Base-by-base conservation (phyloP, 2,329 filamentous ascomycete genomes). In the Ascosphaera aggregata region DNA sequence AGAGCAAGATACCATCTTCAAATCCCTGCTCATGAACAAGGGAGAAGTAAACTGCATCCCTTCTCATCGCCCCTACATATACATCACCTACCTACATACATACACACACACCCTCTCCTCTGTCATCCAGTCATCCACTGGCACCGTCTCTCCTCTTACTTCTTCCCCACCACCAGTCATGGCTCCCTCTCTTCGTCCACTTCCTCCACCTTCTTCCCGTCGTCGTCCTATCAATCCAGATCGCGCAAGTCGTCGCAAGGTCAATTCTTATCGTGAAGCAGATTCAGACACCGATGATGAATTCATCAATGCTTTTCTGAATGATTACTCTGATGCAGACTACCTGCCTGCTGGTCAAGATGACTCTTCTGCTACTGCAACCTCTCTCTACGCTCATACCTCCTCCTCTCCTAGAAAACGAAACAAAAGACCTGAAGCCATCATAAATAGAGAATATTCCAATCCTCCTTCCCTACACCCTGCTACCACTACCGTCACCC, bases 211-310 rank as follows among this genome's bases (percentile, higher is more conserved):
- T 30, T 47, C 46, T 38, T 49, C 53, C 38, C 52, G 54, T 9
- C 30, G 13, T 32, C 30, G 30, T n/a, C 15, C 30, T n/a, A n/a
- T 32, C 30, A 32, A 32, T n/a, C 56, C 56, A 15, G 41, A 56
- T 31, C 55, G 57, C 20, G 49, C 50, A 19, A 55, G 45, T 44
- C 55, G 56, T 40, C 53, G 48, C 7, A 49, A 47, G 39, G 51
- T 59, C 19, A 43, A 50, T 34, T 53, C 55, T 19, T 60, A 60
- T 39, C 49, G 55, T 30, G 57, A 60, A 44, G 51, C 55, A 15
- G 54, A 49, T 9, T 54, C 53, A 3, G 52, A 54, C 13, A 49
- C 53, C 11, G 49, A 45, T 13, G 41, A 45, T 20, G 41, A 45
- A 15, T 41, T 46, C 18, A 38, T 45, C n/a, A n/a, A n/a, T n/a